These are phyloP conservation scores for Ceratocystis destructans DNA, from an alignment of 2,329 filamentous ascomycete species.

Conservation along the genomic window DNA sequence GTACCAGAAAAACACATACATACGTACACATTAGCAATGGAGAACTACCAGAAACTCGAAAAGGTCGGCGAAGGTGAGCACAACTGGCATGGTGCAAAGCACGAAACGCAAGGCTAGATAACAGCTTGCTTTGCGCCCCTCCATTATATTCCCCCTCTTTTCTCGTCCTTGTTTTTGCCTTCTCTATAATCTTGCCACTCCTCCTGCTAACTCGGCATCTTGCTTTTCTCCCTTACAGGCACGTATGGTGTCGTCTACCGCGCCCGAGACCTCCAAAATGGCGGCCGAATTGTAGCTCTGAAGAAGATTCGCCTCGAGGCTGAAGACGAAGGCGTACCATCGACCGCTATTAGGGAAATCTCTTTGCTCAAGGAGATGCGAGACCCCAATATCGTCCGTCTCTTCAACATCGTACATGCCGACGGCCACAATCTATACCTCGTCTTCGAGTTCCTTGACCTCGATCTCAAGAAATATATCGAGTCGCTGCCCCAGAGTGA, in stretches of 20 bases:
- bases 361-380: slow-evolving; percentile 90
- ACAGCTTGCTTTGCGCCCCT: not conserved
- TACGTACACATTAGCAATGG: slow-evolving; percentile 36
- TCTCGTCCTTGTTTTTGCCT: not conserved
- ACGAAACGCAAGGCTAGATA: not conserved
- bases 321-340: slow-evolving; percentile 86
- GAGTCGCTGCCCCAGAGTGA: slow-evolving; percentile 73
- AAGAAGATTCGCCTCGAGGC: slow-evolving; percentile 95
- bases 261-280: slow-evolving; percentile 68
- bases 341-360: slow-evolving; percentile 87
- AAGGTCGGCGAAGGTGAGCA: slow-evolving; percentile 81
- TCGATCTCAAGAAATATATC: slow-evolving; percentile 94
- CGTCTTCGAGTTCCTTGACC: slow-evolving; percentile 80
- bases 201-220: slow-evolving; percentile 3
- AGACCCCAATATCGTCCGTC: slow-evolving; percentile 75
- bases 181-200: not conserved
- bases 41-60: slow-evolving; percentile 93
- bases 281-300: slow-evolving; percentile 74
- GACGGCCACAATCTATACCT: slow-evolving; percentile 92
- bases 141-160: not conserved
- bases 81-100: not conserved
- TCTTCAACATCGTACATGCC: slow-evolving; percentile 86
- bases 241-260: slow-evolving; percentile 96
- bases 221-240: slow-evolving; percentile 36
- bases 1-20: slow-evolving; percentile 18